Evolutionary conservation across 108 stramenopile species (phyloP).

Genomic region (Fistulifera pelliculosa): DNA sequence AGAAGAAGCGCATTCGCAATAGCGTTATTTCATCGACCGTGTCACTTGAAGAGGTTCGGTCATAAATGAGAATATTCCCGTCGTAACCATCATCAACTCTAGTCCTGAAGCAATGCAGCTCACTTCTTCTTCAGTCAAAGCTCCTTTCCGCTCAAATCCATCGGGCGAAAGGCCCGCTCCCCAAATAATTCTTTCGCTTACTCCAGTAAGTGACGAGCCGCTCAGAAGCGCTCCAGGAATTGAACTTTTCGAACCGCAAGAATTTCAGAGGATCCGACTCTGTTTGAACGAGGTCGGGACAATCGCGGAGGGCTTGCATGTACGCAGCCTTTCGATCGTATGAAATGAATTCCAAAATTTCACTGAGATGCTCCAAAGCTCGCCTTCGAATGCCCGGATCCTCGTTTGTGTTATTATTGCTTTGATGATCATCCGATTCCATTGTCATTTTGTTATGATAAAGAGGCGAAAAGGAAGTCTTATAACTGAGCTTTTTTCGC

Average conservation of each 20-base stretch:
- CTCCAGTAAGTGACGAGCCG: slow-evolving; percentile 7
- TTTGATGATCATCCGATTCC: no score
- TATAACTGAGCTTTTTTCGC: no score
- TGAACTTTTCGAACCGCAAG: slow-evolving; percentile 6
- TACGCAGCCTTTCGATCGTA: neutral
- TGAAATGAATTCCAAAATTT: neutral
- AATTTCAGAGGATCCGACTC: slow-evolving; percentile 8
- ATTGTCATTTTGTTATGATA: no score
- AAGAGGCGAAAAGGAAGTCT: no score
- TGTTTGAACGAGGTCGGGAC: neutral
- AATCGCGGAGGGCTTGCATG: neutral
- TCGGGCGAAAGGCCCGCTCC: slow-evolving; percentile 1
- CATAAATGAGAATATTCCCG: no score
- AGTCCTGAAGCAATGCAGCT: slow-evolving; percentile 1
- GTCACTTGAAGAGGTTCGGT: no score
- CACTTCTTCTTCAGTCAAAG: slow-evolving; percentile 1
- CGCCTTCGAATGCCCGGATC: no score
- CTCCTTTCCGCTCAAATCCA: slow-evolving; percentile 4
- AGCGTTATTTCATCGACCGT: neutral
- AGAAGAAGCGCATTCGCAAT: neutral
- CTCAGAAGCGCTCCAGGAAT: slow-evolving; percentile 4
- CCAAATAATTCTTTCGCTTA: slow-evolving; percentile 4
- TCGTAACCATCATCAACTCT: no score
- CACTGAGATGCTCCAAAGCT: neutral
- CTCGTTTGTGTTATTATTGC: no score